Evolutionary conservation across 768 basidiomycete species (phyloP), one percentile per base, ranked within the genome.

Genomic region (Termitomyces sp.): DNA sequence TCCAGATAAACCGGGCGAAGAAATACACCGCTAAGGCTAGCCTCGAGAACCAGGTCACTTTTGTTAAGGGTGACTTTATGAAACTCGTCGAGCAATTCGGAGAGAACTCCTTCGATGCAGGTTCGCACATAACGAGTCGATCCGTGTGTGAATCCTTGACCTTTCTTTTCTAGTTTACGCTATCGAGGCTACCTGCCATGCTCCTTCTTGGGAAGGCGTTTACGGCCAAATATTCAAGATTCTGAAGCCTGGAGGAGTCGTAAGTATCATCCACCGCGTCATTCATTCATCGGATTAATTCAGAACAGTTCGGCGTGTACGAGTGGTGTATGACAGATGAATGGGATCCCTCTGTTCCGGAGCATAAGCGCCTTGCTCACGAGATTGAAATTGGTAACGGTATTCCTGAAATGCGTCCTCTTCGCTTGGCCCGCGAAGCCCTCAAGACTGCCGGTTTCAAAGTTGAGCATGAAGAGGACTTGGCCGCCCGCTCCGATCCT

Each of bases 271-370:
- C 21, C 23, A 10, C 6, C 60, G 4, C 19, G 28, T 51, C 6
- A 4, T 5, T 4, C 46, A 41, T 15, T 47, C 23, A 21, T 41
- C 26, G 23, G 50, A n/a, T 35, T n/a, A 62, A 58, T 2, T 47
- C 33, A 44, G 40, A 50, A 41, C 59, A 95, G 90, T 97, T 97
- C 71, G 96, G 95, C 67, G 90, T 98, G 38, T 99, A 98, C 73
- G 97, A 98, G 70, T 99, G 96, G 96, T 87, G 86, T 72, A 98
- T 99, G 97, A 98, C 97, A 19, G 94, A 98, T 70, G 69, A 72
- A 3, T 95, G 95, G 91, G 89, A 98, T 72, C 82, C 90, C 40
- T 81, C 88, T 46, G 89, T 79, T 67, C 89, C 94, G 17, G 72
- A 80, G 53, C 96, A 98, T 81, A 95, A 94, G 75, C 81, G 81